These are phyloP conservation scores for Backusella liffmaniae DNA, from an alignment of 192 early-diverging fungal species.

Conservation along the genomic window DNA sequence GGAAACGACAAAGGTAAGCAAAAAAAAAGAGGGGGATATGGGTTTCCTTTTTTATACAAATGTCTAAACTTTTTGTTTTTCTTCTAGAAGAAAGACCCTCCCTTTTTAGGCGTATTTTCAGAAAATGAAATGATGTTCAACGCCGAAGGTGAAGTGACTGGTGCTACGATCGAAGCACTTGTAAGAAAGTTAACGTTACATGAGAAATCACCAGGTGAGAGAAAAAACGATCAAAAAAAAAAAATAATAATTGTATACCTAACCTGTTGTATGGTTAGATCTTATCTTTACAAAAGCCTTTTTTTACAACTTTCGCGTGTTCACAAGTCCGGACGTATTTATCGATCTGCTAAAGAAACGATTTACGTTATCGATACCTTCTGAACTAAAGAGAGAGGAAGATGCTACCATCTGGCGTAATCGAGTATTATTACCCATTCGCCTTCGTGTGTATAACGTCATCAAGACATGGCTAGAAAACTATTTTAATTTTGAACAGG, in stretches of 20 bases:
- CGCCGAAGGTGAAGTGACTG: slow-evolving; percentile 68
- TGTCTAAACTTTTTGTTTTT: neutral
- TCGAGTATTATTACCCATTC: slow-evolving; percentile 49
- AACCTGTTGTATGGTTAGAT: slow-evolving; percentile 41
- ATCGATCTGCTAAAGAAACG: slow-evolving; percentile 61
- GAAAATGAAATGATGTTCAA: slow-evolving; percentile 35
- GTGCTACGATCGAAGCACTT: slow-evolving; percentile 66
- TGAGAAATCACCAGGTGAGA: slow-evolving; percentile 41
- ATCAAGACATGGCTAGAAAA: slow-evolving; percentile 83
- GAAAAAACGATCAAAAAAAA: neutral
- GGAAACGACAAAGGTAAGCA: neutral
- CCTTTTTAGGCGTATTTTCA: neutral
- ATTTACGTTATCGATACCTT: slow-evolving; percentile 57
- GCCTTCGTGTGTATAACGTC: slow-evolving; percentile 71
- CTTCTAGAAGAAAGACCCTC: neutral
- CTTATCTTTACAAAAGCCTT: slow-evolving; percentile 67
- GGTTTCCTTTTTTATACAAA: neutral
- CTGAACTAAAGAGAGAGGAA: slow-evolving; percentile 11
- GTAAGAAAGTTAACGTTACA: slow-evolving; percentile 73
- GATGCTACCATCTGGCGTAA: slow-evolving; percentile 60
- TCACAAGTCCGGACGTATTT: slow-evolving; percentile 68
- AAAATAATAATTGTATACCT: neutral
- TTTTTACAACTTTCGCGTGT: slow-evolving; percentile 84
- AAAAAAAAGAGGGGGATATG: neutral
- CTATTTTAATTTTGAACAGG: slow-evolving; percentile 63